Conservation (phyloP, 306 rosid species). For the Malus sieversii region DNA sequence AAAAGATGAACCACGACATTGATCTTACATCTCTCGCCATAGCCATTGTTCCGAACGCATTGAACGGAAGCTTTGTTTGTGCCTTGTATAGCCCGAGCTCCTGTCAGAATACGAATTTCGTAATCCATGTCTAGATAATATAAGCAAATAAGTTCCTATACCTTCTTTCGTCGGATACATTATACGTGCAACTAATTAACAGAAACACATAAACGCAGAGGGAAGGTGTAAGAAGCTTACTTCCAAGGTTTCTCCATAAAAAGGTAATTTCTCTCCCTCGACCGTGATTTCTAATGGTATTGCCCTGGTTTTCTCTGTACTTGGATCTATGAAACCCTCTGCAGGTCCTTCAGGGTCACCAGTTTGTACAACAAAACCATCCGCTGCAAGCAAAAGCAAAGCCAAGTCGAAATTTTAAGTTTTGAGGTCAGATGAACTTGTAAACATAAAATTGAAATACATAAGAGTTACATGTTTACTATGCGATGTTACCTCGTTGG, state of each 20-base stretch:
- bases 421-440: neutral
- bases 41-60: conserved; percentile 99
- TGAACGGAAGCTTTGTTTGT: conserved; percentile 93
- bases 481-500: conserved; percentile 70
- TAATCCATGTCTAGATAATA: neutral
- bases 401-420: neutral
- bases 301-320: conserved; percentile 84
- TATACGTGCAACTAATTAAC: neutral
- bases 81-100: conserved; percentile 99
- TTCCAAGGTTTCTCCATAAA: conserved; percentile 87
- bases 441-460: neutral
- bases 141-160: neutral
- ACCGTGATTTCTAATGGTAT: conserved; percentile 76
- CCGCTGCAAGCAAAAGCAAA: conserved; percentile 47
- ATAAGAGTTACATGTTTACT: neutral
- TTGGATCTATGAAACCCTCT: conserved; percentile 95
- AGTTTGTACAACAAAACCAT: conserved; percentile 95
- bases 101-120: conserved; percentile 32
- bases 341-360: conserved; percentile 99
- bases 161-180: too few species aligned
- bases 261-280: conserved; percentile 73
- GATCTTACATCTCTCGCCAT: conserved; percentile 93
- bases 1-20: neutral
- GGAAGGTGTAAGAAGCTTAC: conserved; percentile 34
- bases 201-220: neutral